Evolutionary conservation across 106 monocot genomes (phyloP).

Genomic region (Apostasia ramifera): DNA sequence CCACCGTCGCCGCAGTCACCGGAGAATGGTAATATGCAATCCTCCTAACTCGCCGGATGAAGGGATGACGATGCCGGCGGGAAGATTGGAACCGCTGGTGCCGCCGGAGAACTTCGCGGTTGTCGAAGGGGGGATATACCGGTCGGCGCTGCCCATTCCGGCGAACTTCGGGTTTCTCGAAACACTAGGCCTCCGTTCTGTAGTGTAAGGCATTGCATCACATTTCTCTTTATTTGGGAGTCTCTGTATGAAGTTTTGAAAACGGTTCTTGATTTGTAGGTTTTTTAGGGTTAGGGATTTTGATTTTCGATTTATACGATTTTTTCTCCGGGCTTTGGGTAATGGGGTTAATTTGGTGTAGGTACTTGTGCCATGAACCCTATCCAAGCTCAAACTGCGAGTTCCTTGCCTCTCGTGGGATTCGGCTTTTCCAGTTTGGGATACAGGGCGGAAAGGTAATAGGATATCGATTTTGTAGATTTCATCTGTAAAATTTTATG

Average conservation of each 20-base stretch:
- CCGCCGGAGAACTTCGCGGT: slow-evolving; percentile 19
- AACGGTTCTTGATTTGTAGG: not conserved
- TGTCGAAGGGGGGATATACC: slow-evolving; percentile 20
- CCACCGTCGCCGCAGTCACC: no score
- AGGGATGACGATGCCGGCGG: not conserved
- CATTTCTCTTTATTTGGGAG: not conserved
- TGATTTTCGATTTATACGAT: not conserved
- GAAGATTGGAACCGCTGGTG: not conserved
- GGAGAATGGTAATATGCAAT: no score
- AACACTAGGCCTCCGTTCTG: slow-evolving; percentile 14
- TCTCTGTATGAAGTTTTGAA: not conserved
- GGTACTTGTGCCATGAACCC: slow-evolving; percentile 27
- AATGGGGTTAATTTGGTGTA: not conserved
- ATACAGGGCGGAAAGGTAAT: slow-evolving; percentile 25
- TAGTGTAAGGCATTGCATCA: slow-evolving; percentile 8
- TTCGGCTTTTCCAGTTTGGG: slow-evolving; percentile 26
- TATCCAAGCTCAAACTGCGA: slow-evolving; percentile 11
- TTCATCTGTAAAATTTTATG: not conserved
- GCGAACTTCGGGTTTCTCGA: slow-evolving; percentile 22
- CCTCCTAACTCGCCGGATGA: not conserved
- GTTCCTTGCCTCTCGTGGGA: slow-evolving; percentile 16
- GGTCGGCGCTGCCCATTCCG: slow-evolving; percentile 12
- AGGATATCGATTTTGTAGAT: not conserved
- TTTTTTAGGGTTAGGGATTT: slow-evolving; percentile 2
- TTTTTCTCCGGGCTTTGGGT: no score